phyloP scores from a whole-genome alignment of 2,329 filamentous ascomycete species.

The Verticillium nubilum region DNA sequence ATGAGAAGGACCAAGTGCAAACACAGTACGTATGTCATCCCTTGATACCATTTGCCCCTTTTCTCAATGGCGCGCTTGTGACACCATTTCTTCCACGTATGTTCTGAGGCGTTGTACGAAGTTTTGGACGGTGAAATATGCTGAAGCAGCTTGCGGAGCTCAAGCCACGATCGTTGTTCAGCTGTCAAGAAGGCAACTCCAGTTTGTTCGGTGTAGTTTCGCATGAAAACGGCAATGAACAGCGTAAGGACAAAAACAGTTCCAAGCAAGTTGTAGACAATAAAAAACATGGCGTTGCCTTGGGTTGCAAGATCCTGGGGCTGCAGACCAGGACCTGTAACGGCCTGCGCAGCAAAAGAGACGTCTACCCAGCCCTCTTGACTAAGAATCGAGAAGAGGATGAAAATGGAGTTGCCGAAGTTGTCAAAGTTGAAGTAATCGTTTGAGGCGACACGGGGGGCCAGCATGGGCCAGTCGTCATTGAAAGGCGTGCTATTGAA shows the following conservation, averaged over 20 bases:
- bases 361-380: constrained; percentile 97
- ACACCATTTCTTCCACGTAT: constrained; percentile 86
- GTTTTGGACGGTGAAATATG: constrained; percentile 95
- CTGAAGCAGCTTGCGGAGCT: constrained; percentile 82
- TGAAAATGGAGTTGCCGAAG: constrained; percentile 89
- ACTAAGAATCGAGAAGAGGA: constrained; percentile 96
- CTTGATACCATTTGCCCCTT: constrained; percentile 83
- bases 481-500: constrained; percentile 71
- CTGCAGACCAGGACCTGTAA: constrained; percentile 71
- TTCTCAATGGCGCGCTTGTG: constrained; percentile 93
- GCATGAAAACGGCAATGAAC: constrained; percentile 99
- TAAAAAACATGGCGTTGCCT: constrained; percentile 89
- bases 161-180: constrained; percentile 94
- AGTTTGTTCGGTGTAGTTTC: constrained; percentile 98
- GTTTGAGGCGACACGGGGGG: constrained; percentile 76
- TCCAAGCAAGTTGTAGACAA: constrained; percentile 92
- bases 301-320: constrained; percentile 64
- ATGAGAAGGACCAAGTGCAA: constrained; percentile 80
- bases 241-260: constrained; percentile 95
- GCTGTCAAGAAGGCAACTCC: constrained; percentile 93
- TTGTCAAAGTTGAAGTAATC: constrained; percentile 89
- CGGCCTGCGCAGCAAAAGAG: constrained; percentile 77
- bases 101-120: constrained; percentile 71
- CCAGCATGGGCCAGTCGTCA: constrained; percentile 69
- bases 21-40: constrained; percentile 73